A percentile compares a stretch with the other conserved stretches of the same genome.
These are phyloP conservation scores for Penicillium oxalicum DNA, from an alignment of 2,329 filamentous ascomycete genomes.

Conservation along the genomic window DNA sequence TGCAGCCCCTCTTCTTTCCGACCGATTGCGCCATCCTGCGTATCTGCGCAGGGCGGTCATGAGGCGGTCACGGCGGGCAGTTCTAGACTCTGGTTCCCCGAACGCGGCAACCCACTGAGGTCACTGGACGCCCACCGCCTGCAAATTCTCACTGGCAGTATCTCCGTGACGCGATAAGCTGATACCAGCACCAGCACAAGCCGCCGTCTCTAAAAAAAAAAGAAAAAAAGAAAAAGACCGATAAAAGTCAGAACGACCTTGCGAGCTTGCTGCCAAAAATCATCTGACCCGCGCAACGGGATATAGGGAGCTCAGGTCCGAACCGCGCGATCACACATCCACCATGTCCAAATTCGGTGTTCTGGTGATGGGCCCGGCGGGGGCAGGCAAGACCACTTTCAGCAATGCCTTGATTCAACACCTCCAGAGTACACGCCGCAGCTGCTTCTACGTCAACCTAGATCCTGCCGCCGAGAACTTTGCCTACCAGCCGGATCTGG, in stretches of 20 bases:
- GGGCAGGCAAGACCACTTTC: slow-evolving; percentile 95
- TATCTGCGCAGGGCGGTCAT: neutral
- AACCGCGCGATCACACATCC: neutral
- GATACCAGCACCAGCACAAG: slow-evolving; percentile 2
- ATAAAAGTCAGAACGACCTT: no score
- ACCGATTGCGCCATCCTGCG: slow-evolving; percentile 25
- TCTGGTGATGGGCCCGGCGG: slow-evolving; percentile 93
- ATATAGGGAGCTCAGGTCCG: no score
- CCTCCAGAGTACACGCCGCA: slow-evolving; percentile 82
- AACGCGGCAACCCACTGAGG: no score
- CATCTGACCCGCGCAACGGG: no score
- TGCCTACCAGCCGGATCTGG: slow-evolving; percentile 82
- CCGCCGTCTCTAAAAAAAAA: no score
- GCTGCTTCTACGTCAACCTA: slow-evolving; percentile 95
- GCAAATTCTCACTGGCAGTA: slow-evolving; percentile 10
- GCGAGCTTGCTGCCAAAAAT: no score
- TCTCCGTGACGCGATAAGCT: slow-evolving; percentile 15
- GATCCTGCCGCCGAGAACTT: slow-evolving; percentile 94
- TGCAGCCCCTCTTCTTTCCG: neutral
- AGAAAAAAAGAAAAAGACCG: no score
- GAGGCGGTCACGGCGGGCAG: slow-evolving; percentile 25
- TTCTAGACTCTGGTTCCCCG: slow-evolving; percentile 8
- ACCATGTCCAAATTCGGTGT: slow-evolving; percentile 88
- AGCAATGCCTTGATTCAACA: slow-evolving; percentile 90
- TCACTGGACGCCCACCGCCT: slow-evolving; percentile 1